These are phyloP conservation scores for Penicillium goetzii DNA, from an alignment of 495 filamentous ascomycete species.

Conservation along the genomic window DNA sequence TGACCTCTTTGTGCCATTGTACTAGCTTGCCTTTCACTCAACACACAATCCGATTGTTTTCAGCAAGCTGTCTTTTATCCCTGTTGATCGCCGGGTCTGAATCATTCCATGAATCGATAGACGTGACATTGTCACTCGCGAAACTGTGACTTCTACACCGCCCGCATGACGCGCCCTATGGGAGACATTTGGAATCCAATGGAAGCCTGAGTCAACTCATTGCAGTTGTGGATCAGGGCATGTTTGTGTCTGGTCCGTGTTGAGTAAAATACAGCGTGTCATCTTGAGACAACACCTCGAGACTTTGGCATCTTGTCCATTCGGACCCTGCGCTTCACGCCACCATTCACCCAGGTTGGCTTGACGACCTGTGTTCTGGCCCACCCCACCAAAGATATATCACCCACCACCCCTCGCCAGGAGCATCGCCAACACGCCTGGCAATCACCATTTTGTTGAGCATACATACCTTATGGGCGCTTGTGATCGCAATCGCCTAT, in stretches of 20 bases:
- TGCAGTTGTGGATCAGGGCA: constrained; percentile 11
- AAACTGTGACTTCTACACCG: constrained; percentile 1
- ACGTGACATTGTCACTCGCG: constrained; percentile 31
- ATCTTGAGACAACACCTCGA: constrained; percentile 11
- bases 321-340: neutral
- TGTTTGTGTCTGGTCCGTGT: constrained; percentile 23
- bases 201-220: constrained; percentile 32
- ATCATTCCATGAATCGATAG: neutral
- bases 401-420: neutral
- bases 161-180: constrained; percentile 26
- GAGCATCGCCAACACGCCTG: neutral
- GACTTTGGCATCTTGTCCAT: neutral
- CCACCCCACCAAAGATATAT: constrained; percentile 11
- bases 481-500: neutral
- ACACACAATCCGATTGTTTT: neutral
- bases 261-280: constrained; percentile 20
- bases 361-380: neutral
- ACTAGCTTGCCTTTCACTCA: neutral
- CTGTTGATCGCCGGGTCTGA: neutral
- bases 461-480: neutral
- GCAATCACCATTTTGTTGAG: neutral
- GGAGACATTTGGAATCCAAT: constrained; percentile 36
- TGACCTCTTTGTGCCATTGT: neutral
- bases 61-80: neutral
- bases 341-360: neutral